These are phyloP conservation scores for Teunomyces aglyptinius DNA, from an alignment of 805 yeast genomes.

Conservation along the genomic window DNA sequence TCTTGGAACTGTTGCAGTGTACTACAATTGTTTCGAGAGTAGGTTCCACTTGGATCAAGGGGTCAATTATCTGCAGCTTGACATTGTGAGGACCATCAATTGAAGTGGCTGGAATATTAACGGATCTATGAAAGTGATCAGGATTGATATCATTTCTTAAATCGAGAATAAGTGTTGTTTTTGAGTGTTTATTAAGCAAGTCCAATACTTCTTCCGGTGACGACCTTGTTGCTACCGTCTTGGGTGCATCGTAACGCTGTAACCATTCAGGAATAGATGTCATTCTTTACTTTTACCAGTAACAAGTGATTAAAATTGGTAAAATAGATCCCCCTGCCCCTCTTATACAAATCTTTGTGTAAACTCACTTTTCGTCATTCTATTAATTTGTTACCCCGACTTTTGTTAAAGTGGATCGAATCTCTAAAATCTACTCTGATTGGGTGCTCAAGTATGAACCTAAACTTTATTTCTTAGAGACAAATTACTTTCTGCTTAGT, in stretches of 20 bases:
- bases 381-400: no score
- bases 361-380: no score
- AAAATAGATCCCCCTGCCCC: not conserved
- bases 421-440: no score
- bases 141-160: constrained; percentile 17
- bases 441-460: no score
- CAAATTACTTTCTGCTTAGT: no score
- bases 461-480: no score
- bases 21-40: constrained; percentile 14
- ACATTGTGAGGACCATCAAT: constrained; percentile 15
- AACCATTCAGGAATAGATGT: constrained; percentile 8
- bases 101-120: constrained; percentile 20
- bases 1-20: constrained; percentile 21
- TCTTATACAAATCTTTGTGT: not conserved
- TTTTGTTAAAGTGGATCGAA: no score
- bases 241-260: constrained; percentile 8
- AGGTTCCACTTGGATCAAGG: constrained; percentile 11
- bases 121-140: constrained; percentile 15
- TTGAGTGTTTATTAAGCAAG: constrained; percentile 10
- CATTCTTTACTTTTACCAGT: not conserved
- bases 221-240: constrained; percentile 2
- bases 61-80: constrained; percentile 12
- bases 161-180: constrained; percentile 16
- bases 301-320: not conserved
- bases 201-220: constrained; percentile 14